phyloP scores from a whole-genome alignment of 2,329 filamentous ascomycete genomes.

The Seiridium cupressi region DNA sequence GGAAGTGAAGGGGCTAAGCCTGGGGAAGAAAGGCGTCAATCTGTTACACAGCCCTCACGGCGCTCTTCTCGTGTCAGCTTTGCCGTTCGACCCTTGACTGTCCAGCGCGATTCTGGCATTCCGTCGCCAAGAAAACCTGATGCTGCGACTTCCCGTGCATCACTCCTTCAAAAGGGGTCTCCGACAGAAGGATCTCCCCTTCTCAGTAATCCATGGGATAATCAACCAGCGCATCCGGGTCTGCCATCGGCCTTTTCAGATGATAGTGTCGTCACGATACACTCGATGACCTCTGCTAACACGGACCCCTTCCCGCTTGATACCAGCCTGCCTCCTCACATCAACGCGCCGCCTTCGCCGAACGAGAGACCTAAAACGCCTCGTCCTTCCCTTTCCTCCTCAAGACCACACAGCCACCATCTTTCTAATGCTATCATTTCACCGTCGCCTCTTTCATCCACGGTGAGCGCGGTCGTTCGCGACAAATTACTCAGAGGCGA shows the following conservation, averaged over 20 bases:
- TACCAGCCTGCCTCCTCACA: constrained; percentile 13
- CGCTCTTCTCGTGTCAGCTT: constrained; percentile 50
- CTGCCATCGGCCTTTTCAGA: constrained; percentile 28
- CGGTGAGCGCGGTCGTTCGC: constrained; percentile 56
- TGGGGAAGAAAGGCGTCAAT: constrained; percentile 9
- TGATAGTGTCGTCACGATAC: constrained; percentile 28
- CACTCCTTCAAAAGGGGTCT: constrained; percentile 18
- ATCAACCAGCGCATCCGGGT: constrained; percentile 28
- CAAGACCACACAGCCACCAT: constrained; percentile 34
- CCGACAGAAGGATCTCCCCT: constrained; percentile 36
- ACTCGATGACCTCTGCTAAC: constrained; percentile 24
- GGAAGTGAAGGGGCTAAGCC: constrained; percentile 21
- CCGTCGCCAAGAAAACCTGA: constrained; percentile 33
- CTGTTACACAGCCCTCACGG: constrained; percentile 32
- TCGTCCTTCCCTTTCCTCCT: constrained; percentile 28
- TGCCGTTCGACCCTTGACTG: constrained; percentile 30
- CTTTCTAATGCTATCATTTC: constrained; percentile 52
- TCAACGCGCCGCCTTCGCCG: constrained; percentile 19
- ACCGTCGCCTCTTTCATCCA: constrained; percentile 58
- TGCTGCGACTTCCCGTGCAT: constrained; percentile 26
- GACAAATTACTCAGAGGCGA: constrained; percentile 51
- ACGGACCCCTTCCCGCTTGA: constrained; percentile 24
- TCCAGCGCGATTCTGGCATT: constrained; percentile 33
- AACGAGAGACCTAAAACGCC: constrained; percentile 27
- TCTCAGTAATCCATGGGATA: constrained; percentile 43